Evolutionary conservation across 1,139 yeast genomes (phyloP).

Genomic region (Blastobotrys raffinosifermentans): DNA sequence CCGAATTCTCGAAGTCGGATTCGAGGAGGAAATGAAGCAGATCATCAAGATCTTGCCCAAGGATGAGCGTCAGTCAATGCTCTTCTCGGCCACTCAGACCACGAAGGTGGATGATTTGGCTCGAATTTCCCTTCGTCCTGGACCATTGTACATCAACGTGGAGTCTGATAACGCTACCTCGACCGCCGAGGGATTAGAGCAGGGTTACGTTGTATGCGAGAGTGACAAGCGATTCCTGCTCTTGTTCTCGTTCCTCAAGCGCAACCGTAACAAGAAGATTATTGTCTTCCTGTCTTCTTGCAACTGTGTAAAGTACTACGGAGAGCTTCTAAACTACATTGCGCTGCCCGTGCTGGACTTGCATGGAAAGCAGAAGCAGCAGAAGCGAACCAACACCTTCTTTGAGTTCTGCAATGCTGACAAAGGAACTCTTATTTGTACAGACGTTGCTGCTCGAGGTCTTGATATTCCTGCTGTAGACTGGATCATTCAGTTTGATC

Average conservation of each 20-base stretch:
- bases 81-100: constrained; percentile 97
- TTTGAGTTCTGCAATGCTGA: constrained; percentile 97
- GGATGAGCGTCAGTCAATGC: constrained; percentile 93
- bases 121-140: constrained; percentile 88
- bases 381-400: constrained; percentile 94
- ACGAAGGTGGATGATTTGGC: constrained; percentile 98
- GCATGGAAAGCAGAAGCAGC: constrained; percentile 98
- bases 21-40: constrained; percentile 97
- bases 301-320: constrained; percentile 93
- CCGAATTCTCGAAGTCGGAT: constrained; percentile 92
- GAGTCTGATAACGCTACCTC: constrained; percentile 74
- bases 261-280: constrained; percentile 78
- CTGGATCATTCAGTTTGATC: constrained; percentile 96
- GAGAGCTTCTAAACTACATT: constrained; percentile 88
- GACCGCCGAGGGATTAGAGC: constrained; percentile 95
- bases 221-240: constrained; percentile 89
- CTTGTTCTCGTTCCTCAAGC: constrained; percentile 84
- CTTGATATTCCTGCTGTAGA: constrained; percentile 95
- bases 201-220: constrained; percentile 96
- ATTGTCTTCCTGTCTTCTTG: constrained; percentile 95
- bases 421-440: constrained; percentile 86
- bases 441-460: constrained; percentile 98
- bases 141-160: constrained; percentile 93
- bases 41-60: constrained; percentile 89
- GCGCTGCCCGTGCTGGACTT: constrained; percentile 93